Base-by-base conservation (phyloP, 306 rosid genomes). In the Parietaria judaica region DNA sequence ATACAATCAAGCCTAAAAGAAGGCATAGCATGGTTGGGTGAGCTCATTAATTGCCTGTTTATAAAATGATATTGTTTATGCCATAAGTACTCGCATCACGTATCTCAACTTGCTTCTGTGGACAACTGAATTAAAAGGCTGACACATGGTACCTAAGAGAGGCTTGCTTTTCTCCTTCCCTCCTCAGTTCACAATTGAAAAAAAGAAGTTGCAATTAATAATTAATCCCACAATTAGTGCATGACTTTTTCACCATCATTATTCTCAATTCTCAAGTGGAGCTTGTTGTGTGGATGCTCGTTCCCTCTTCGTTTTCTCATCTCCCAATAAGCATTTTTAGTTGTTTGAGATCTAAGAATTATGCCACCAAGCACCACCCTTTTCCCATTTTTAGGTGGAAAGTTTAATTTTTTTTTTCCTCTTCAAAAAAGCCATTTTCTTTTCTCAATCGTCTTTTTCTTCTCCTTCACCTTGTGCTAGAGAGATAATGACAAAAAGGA, bases 1-100 rank as follows among this genome's bases (percentile, higher is more conserved):
- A 38, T 16, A 8, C 13, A 7, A 62, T 45, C 4, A 9, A 48
- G 38, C 8, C 60, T 23, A 4, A n/a, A 14, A 66, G 47, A 58
- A 36, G 37, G 48, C 34, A 35, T 43, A 55, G 45, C 38, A 34
- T 45, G 11, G 75, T 69, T 77, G 69, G 78, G 78, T 77, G 60
- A 59, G 37, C 51, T 43, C 67, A 68, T 68, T 72, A 31, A 72
- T 70, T 77, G 54, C 46, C 54, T 14, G n/a, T 70, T 39, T 36
- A 36, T 56, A 43, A 58, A 64, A 56, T 52, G 37, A 37, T 44
- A 65, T 54, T 38, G 60, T 65, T 57, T 56, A 56, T 55, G 34
- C 69, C n/a, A 36, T n/a, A 7, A 49, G 37, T 44, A 48, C 38
- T 6, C 10, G 7, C 15, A 35, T 6, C 10, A 12, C 15, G 14